Conservation (phyloP, 192 early-diverging fungal species). For the Coemansia sp. region DNA sequence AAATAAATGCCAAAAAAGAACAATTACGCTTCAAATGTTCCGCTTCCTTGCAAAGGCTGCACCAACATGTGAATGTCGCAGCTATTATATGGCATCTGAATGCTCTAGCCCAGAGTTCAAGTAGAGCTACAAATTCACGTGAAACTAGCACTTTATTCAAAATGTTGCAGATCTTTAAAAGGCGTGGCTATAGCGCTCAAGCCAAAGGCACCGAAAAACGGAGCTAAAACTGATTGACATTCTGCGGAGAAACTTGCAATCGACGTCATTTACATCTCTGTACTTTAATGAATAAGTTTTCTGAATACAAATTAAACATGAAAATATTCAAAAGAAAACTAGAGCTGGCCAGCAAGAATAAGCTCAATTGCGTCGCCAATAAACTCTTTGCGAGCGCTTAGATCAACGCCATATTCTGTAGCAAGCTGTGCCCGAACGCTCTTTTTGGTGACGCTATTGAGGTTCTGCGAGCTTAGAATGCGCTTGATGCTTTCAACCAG, state of each 20-base stretch:
- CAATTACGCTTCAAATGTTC: no score
- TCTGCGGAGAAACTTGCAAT: no score
- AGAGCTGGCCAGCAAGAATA: constrained; percentile 30
- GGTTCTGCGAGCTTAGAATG: constrained; percentile 66
- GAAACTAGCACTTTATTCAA: neutral
- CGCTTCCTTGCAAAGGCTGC: neutral
- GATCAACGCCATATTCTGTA: constrained; percentile 63
- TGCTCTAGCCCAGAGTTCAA: neutral
- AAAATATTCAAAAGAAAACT: constrained; percentile 2
- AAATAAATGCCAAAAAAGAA: neutral
- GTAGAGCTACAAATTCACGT: neutral
- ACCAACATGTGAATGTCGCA: neutral
- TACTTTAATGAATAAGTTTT: no score
- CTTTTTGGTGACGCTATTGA: constrained; percentile 75
- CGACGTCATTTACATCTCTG: no score
- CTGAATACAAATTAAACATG: no score
- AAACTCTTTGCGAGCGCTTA: constrained; percentile 64
- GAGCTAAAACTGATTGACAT: no score
- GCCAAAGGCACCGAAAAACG: no score
- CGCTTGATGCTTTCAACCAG: constrained; percentile 63
- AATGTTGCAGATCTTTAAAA: no score
- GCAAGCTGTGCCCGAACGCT: constrained; percentile 74
- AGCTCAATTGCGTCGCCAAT: constrained; percentile 65
- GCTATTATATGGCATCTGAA: neutral
- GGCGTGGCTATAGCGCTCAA: no score